Percentiles rank a stretch among this genome's conserved stretches.
Conservation (phyloP, 2,329 filamentous ascomycete species). For the Orbilia brochopaga region DNA sequence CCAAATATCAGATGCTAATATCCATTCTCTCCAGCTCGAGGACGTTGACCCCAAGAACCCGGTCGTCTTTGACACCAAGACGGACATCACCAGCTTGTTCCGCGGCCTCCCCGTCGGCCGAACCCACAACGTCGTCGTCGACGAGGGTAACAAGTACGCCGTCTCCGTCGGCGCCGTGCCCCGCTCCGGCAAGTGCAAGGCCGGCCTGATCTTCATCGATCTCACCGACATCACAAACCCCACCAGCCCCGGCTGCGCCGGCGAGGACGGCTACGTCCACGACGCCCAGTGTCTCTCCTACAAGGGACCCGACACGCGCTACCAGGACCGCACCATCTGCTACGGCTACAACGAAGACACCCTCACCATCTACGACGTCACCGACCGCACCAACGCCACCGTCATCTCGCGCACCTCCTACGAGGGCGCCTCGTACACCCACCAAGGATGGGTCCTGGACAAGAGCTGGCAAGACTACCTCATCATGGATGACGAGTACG, state of each 20-base stretch:
- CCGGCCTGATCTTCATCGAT: conserved; percentile 68
- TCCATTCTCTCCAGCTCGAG: conserved; percentile 62
- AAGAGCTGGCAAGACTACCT: conserved; percentile 59
- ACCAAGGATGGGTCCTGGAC: conserved; percentile 66
- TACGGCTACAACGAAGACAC: conserved; percentile 55
- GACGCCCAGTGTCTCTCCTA: conserved; percentile 66
- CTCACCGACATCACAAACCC: conserved; percentile 64
- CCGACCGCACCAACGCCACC: conserved; percentile 60
- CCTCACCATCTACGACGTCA: conserved; percentile 61
- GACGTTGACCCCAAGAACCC: conserved; percentile 60
- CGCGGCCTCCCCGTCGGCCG: conserved; percentile 47
- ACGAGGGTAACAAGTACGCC: conserved; percentile 60
- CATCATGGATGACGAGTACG: conserved; percentile 60
- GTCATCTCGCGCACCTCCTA: conserved; percentile 65
- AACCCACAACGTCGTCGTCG: conserved; percentile 62
- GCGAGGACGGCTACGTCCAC: conserved; percentile 67
- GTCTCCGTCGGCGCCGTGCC: conserved; percentile 58
- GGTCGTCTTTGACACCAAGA: conserved; percentile 59
- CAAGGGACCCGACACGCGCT: conserved; percentile 54
- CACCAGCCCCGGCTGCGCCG: conserved; percentile 64
- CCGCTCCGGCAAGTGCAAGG: conserved; percentile 60
- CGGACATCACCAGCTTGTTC: conserved; percentile 60
- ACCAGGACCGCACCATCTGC: conserved; percentile 54
- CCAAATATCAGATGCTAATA: too few species aligned
- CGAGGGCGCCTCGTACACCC: conserved; percentile 66